These are phyloP conservation scores for Aspergillus floridensis DNA, from an alignment of 2,329 filamentous ascomycete species.

Conservation along the genomic window DNA sequence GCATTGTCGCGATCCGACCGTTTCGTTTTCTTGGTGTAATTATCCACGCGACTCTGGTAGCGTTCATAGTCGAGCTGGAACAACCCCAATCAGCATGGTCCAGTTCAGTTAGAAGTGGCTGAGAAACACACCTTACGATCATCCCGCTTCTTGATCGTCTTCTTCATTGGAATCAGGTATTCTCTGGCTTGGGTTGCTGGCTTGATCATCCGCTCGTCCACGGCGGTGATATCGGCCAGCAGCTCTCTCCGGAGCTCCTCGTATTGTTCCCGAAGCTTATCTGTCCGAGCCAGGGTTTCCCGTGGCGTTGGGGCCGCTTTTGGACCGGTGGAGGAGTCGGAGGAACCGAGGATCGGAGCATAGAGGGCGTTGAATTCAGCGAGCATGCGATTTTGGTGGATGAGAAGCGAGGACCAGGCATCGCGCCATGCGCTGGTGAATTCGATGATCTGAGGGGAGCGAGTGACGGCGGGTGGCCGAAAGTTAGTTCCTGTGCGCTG, in stretches of 20 bases:
- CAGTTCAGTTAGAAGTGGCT: neutral
- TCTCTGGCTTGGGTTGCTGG: conserved; percentile 69
- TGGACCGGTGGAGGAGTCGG: conserved; percentile 56
- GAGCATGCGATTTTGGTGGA: conserved; percentile 64
- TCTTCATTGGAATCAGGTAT: conserved; percentile 68
- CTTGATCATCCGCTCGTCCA: conserved; percentile 67
- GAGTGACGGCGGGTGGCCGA: conserved; percentile 5
- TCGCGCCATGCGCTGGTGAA: conserved; percentile 74
- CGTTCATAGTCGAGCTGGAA: conserved; percentile 73
- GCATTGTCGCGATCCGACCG: conserved; percentile 71
- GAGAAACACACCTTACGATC: conserved; percentile 61
- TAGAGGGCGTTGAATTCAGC: conserved; percentile 71
- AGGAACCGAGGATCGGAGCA: conserved; percentile 69
- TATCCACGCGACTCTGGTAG: conserved; percentile 68
- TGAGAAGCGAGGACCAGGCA: conserved; percentile 70
- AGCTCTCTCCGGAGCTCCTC: conserved; percentile 69
- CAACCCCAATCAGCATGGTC: neutral
- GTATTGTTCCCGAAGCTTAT: conserved; percentile 65
- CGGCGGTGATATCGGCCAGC: conserved; percentile 65
- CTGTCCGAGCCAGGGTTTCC: conserved; percentile 62
- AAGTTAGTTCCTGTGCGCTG: neutral
- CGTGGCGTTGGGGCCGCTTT: conserved; percentile 61
- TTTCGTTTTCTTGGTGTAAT: conserved; percentile 66
- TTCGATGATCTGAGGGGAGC: conserved; percentile 63
- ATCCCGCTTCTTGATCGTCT: conserved; percentile 80